Conservation (phyloP, 441 rosid species). For the Arabidopsis hybrid region DNA sequence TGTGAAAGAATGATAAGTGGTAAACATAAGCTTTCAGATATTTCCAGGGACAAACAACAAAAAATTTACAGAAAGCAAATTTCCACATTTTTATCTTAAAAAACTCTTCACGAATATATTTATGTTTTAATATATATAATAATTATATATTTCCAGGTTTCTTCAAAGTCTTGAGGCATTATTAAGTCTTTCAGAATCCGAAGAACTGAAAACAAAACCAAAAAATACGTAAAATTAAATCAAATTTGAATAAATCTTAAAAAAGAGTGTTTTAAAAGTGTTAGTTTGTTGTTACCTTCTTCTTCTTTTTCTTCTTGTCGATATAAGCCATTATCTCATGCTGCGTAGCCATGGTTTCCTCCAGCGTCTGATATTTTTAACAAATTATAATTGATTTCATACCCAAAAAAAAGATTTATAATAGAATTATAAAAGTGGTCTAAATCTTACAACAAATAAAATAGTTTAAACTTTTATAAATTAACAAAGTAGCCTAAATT, state of each 20-base stretch:
- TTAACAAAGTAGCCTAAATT: too few species aligned
- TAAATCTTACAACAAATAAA: neutral
- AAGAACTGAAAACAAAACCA: conserved; percentile 37
- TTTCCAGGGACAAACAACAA: conserved; percentile 21
- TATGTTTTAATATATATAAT: neutral
- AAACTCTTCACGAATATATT: conserved; percentile 17
- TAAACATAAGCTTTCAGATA: conserved; percentile 37
- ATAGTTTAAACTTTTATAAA: too few species aligned
- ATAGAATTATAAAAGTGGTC: neutral
- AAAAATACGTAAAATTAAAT: neutral
- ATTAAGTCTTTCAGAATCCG: conserved; percentile 23
- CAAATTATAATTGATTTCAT: too few species aligned
- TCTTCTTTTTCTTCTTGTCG: conserved; percentile 74
- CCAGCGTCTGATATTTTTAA: conserved; percentile 57
- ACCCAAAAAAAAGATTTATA: neutral
- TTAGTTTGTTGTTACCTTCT: conserved; percentile 47
- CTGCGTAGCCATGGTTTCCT: conserved; percentile 59
- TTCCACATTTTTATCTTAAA: conserved; percentile 22
- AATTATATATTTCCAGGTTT: conserved; percentile 26
- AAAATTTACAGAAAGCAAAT: conserved; percentile 44
- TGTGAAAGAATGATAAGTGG: conserved; percentile 32
- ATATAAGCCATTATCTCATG: conserved; percentile 66
- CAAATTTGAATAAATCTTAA: neutral
- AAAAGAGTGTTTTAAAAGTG: neutral
- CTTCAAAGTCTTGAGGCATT: conserved; percentile 26